Base-by-base conservation (phyloP, 2,329 filamentous ascomycete genomes). In the Hymenoscyphus albidus region DNA sequence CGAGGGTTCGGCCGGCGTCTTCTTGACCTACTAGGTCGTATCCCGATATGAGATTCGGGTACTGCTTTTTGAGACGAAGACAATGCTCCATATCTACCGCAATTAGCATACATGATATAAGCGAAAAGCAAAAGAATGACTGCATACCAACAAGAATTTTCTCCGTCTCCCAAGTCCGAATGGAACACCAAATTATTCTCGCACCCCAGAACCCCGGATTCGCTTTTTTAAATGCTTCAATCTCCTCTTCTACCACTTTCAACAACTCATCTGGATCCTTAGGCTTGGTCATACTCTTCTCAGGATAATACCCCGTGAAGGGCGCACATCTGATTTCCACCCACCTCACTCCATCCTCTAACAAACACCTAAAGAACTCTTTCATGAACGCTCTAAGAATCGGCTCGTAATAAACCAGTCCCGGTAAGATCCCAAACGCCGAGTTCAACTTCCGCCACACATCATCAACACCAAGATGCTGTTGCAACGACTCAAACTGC, bases 1-100 rank as follows among this genome's bases (percentile, higher is more conserved):
- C 80, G 38, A 97, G 84, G 0, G 91, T 83, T 5, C 90, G 85
- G 0, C 92, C 93, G 0, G 82, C 75, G 72, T 95, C 90, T 79
- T 97, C 93, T 74, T 93, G 89, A 0, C 92, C 93, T 10, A 96
- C 92, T 13, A 97, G 79, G 76, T 97, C 93, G 77, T 92, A 97
- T 16, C 93, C 93, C 27, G 89, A 87, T 71, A 97, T 86, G 5
- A 95, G 81, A 51, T 91, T 81, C 0, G 93, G 91, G 74, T 89
- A 93, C 35, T 84, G 81, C 62, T 88, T 79, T 77, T 97, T 97
- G 70, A 90, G 88, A 9, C 84, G 82, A 70, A 97, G 91, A 77
- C 92, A 96, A 68, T 89, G 79, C 73, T 92, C 88, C 92, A 97
- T 97, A 75, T 85, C 86, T 72, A 35, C n/a, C 3, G 6, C 10